Percentiles rank a stretch among this genome's conserved stretches.
phyloP scores from a whole-genome alignment of 1,284 basidiomycete genomes.

The Chiua sp. region DNA sequence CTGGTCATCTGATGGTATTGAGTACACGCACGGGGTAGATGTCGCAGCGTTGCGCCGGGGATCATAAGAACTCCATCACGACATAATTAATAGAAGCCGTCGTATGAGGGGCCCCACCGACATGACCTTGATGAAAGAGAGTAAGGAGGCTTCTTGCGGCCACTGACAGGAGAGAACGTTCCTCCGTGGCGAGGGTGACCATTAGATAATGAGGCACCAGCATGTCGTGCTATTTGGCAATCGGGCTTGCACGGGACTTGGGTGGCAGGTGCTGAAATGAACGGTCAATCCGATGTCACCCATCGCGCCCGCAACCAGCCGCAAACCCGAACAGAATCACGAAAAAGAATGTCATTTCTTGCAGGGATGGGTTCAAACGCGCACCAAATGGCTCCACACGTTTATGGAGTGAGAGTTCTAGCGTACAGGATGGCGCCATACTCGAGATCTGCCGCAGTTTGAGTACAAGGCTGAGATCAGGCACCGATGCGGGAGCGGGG shows the following conservation, averaged over 20 bases:
- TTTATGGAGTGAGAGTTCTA: conserved; percentile 1
- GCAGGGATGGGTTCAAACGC: not conserved
- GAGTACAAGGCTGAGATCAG: conserved; percentile 1
- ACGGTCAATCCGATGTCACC: not conserved
- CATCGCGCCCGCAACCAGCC: not conserved
- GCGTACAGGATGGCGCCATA: not conserved
- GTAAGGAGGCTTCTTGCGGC: not conserved
- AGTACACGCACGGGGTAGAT: not conserved
- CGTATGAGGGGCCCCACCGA: not conserved
- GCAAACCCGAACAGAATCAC: not conserved
- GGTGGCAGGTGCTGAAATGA: not conserved
- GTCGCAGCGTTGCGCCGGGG: not conserved
- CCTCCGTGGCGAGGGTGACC: not conserved
- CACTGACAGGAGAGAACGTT: not conserved
- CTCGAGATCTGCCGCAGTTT: not conserved
- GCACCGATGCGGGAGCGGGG: conserved; percentile 8
- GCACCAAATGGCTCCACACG: not conserved
- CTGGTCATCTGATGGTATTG: too few relatives aligned
- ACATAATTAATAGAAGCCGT: not conserved
- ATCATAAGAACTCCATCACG: too few relatives aligned
- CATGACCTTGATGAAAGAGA: not conserved
- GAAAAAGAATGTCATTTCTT: not conserved
- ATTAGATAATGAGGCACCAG: not conserved
- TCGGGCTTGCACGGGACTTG: not conserved
- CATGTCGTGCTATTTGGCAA: not conserved